Evolutionary conservation across 2,329 filamentous ascomycete genomes (phyloP).

Genomic region (Lecanoromycetidae sp.): DNA sequence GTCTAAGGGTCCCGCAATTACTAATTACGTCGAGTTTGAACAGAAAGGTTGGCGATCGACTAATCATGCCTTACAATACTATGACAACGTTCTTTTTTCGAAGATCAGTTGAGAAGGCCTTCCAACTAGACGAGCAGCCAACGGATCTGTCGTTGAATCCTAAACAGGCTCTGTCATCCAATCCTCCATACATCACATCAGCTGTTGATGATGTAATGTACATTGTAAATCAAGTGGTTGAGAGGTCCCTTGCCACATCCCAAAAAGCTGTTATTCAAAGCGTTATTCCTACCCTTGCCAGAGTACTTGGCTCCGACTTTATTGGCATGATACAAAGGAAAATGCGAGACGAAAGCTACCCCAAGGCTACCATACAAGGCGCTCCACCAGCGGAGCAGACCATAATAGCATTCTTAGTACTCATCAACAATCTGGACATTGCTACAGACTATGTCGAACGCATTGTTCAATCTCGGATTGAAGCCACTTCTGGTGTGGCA

Average conservation of each 20-base stretch:
- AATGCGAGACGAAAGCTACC: constrained; percentile 94
- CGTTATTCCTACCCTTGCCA: constrained; percentile 64
- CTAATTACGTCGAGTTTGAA: constrained; percentile 66
- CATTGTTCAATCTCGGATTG: constrained; percentile 62
- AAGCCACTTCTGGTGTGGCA: constrained; percentile 31
- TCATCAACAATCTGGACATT: constrained; percentile 92
- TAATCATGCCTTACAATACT: constrained; percentile 70
- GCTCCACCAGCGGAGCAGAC: constrained; percentile 77
- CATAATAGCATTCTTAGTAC: constrained; percentile 76
- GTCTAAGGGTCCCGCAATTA: constrained; percentile 58
- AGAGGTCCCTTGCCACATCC: constrained; percentile 74
- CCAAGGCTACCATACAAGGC: constrained; percentile 64
- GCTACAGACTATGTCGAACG: constrained; percentile 81
- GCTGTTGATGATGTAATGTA: constrained; percentile 99
- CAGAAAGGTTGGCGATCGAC: constrained; percentile 62
- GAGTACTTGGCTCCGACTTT: constrained; percentile 78
- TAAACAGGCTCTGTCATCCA: constrained; percentile 58
- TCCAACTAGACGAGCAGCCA: constrained; percentile 87
- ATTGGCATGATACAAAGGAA: constrained; percentile 94
- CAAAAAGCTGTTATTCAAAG: constrained; percentile 66
- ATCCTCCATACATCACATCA: constrained; percentile 82
- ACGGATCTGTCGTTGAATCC: constrained; percentile 64
- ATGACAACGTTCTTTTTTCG: constrained; percentile 97
- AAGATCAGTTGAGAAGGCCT: constrained; percentile 90
- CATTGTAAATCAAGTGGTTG: constrained; percentile 84